Evolutionary conservation across 257 asterid genomes (phyloP).

Genomic region (Phtheirospermum japonicum): DNA sequence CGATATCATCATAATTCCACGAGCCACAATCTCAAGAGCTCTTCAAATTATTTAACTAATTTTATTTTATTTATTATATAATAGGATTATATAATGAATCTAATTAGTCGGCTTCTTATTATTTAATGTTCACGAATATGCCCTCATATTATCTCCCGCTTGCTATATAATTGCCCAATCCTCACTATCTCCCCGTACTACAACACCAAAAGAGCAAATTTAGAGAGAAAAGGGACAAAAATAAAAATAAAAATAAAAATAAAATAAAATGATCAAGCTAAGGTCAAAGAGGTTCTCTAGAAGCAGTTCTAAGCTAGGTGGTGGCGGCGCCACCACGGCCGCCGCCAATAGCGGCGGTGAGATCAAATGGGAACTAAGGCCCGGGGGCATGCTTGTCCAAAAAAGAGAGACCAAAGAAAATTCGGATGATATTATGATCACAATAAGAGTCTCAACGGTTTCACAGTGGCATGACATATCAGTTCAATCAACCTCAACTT

Average conservation of each 20-base stretch:
- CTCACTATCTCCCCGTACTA: neutral
- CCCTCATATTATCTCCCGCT: slow-evolving; percentile 34
- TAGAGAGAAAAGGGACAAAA: neutral
- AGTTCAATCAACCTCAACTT: slow-evolving; percentile 65
- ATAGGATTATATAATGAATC: too few species aligned
- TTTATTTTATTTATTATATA: neutral
- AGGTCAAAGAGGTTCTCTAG: slow-evolving; percentile 66
- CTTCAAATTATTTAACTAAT: neutral
- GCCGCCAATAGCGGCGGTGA: slow-evolving; percentile 31
- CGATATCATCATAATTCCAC: slow-evolving; percentile 18
- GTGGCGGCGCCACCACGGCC: slow-evolving; percentile 11
- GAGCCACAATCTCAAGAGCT: slow-evolving; percentile 27
- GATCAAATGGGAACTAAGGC: slow-evolving; percentile 79
- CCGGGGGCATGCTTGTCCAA: slow-evolving; percentile 91
- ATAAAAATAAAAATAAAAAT: neutral
- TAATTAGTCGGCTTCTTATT: slow-evolving; percentile 22
- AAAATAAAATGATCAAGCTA: slow-evolving; percentile 47
- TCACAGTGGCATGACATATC: slow-evolving; percentile 55
- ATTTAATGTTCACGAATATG: slow-evolving; percentile 27
- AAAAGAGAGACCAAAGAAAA: slow-evolving; percentile 47
- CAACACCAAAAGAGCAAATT: neutral
- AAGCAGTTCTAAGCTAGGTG: slow-evolving; percentile 46
- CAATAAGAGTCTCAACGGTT: slow-evolving; percentile 59
- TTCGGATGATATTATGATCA: slow-evolving; percentile 43
- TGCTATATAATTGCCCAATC: slow-evolving; percentile 38